A percentile compares a stretch with the other conserved stretches of the same genome.
phyloP scores from a whole-genome alignment of 345 rosid genomes.

The Toxicodendron radicans region DNA sequence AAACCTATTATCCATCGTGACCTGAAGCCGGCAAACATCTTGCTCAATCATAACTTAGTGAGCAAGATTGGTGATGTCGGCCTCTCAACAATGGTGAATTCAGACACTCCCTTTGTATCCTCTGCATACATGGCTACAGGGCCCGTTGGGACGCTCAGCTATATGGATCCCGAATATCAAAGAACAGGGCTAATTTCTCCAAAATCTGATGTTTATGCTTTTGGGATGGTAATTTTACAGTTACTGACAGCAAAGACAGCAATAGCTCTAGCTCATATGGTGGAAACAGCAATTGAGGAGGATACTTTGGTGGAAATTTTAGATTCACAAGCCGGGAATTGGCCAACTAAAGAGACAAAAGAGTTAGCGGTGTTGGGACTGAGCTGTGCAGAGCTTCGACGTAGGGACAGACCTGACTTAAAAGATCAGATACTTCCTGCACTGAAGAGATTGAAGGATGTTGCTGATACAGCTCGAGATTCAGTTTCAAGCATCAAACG shows the following conservation, averaged over 20 bases:
- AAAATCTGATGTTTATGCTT: slow-evolving; percentile 81
- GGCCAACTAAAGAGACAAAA: slow-evolving; percentile 75
- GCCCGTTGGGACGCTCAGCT: slow-evolving; percentile 79
- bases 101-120: slow-evolving; percentile 34
- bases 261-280: slow-evolving; percentile 55
- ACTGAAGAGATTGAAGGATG: slow-evolving; percentile 56
- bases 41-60: slow-evolving; percentile 74
- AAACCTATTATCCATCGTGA: slow-evolving; percentile 82
- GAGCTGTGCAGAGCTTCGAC: slow-evolving; percentile 72
- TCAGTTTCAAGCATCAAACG: slow-evolving; percentile 13
- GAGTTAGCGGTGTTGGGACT: slow-evolving; percentile 70
- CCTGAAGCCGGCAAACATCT: slow-evolving; percentile 85
- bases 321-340: slow-evolving; percentile 69
- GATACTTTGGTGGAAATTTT: slow-evolving; percentile 45
- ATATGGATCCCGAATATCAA: slow-evolving; percentile 92
- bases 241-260: slow-evolving; percentile 79
- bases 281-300: slow-evolving; percentile 61
- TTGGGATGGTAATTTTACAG: slow-evolving; percentile 82
- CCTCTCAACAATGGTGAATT: slow-evolving; percentile 58
- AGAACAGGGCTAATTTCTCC: slow-evolving; percentile 73
- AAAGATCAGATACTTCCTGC: slow-evolving; percentile 62
- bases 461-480: slow-evolving; percentile 44
- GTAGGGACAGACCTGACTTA: slow-evolving; percentile 72
- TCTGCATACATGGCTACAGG: slow-evolving; percentile 51
- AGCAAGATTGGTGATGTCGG: slow-evolving; percentile 98